These are phyloP conservation scores for Ophiocordyceps camponoti-saundersi DNA, from an alignment of 2,329 filamentous ascomycete species.

Conservation along the genomic window DNA sequence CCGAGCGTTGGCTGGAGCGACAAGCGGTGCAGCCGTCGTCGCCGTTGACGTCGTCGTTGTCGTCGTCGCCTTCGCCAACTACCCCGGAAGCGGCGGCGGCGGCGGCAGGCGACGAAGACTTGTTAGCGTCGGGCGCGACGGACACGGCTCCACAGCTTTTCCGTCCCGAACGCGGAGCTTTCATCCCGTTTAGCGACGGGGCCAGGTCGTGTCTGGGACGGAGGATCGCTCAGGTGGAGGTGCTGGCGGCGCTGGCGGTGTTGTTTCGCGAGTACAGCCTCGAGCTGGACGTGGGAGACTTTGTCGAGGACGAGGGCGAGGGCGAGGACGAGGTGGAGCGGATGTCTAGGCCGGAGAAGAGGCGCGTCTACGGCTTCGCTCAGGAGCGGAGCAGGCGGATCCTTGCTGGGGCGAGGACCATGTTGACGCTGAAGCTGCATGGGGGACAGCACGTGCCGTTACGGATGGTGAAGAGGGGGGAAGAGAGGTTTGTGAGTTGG, in stretches of 20 bases:
- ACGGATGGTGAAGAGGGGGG: constrained; percentile 49
- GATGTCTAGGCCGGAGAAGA: neutral
- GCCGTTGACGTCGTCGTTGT: too few relatives aligned
- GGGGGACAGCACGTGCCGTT: constrained; percentile 43
- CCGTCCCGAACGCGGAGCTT: constrained; percentile 37
- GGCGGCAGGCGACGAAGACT: constrained; percentile 12
- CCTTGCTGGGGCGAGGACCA: constrained; percentile 36
- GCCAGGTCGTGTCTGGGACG: constrained; percentile 39
- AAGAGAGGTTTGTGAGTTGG: constrained; percentile 46
- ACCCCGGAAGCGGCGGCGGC: constrained; percentile 19
- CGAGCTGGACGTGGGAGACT: constrained; percentile 51
- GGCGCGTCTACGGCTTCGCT: constrained; percentile 40
- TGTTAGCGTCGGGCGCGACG: neutral
- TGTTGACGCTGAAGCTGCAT: constrained; percentile 58
- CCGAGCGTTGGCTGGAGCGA: constrained; percentile 52
- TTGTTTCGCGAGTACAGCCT: constrained; percentile 44
- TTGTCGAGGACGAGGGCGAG: constrained; percentile 19
- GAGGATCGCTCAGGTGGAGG: constrained; percentile 41
- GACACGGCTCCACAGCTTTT: constrained; percentile 32
- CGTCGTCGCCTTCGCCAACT: too few relatives aligned
- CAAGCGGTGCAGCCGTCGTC: constrained; percentile 1
- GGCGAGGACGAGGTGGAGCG: constrained; percentile 25
- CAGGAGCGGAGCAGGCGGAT: constrained; percentile 33
- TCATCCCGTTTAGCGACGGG: constrained; percentile 41
- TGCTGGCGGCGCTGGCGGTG: constrained; percentile 36